Percentiles rank a stretch among this genome's conserved stretches.
phyloP scores from a whole-genome alignment of 495 filamentous ascomycete genomes.

The Eremomyces bilateralis region DNA sequence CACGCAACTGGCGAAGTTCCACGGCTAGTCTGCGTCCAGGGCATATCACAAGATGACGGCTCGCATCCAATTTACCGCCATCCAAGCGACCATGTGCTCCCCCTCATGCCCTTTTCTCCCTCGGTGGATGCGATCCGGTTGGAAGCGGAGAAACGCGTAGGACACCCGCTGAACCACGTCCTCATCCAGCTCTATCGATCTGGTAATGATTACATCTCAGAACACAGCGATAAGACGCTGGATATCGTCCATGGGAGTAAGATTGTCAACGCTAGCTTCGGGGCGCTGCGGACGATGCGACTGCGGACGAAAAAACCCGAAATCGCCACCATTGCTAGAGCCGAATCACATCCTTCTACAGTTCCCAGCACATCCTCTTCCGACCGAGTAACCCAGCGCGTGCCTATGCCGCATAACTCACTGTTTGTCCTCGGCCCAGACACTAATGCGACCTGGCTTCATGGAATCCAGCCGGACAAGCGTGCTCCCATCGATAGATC shows the following conservation, averaged over 20 bases:
- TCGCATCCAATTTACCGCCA: constrained; percentile 83
- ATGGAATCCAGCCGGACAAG: constrained; percentile 76
- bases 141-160: constrained; percentile 42
- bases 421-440: constrained; percentile 61
- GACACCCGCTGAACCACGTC: constrained; percentile 77
- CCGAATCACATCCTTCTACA: too few species aligned
- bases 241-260: constrained; percentile 63
- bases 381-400: constrained; percentile 35
- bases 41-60: constrained; percentile 44
- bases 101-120: constrained; percentile 50
- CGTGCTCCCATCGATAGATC: constrained; percentile 41
- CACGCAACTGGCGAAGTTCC: constrained; percentile 85
- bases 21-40: constrained; percentile 82
- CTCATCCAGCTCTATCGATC: constrained; percentile 83
- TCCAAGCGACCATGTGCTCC: constrained; percentile 75
- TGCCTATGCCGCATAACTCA: constrained; percentile 68
- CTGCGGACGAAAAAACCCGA: constrained; percentile 57
- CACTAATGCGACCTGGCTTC: constrained; percentile 75
- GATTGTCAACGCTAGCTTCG: constrained; percentile 84
- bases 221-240: constrained; percentile 91
- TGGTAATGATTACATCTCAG: constrained; percentile 85
- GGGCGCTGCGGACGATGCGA: constrained; percentile 77
- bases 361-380: too few species aligned
- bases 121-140: constrained; percentile 45
- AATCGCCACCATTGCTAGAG: not conserved